Evolutionary conservation across 768 basidiomycete species (phyloP).

Genomic region (Tephrocybe sp.): DNA sequence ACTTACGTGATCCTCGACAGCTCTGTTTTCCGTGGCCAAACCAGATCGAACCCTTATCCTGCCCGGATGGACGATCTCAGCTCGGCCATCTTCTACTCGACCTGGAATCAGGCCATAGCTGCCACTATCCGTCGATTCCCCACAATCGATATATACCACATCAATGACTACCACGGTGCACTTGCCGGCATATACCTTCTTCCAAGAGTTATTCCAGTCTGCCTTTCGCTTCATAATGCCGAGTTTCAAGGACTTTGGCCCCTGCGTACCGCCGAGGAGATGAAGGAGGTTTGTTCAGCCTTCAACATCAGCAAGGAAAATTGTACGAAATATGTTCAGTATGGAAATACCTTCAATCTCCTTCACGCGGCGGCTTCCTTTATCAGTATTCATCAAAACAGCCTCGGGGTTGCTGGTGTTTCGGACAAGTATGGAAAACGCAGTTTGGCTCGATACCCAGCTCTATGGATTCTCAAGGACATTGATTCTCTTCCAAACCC

Average conservation of each 20-base stretch:
- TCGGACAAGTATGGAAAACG: slow-evolving; percentile 98
- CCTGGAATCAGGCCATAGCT: slow-evolving; percentile 96
- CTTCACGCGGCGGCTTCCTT: slow-evolving; percentile 91
- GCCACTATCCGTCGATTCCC: slow-evolving; percentile 84
- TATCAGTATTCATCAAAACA: slow-evolving; percentile 91
- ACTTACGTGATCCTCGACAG: slow-evolving; percentile 93
- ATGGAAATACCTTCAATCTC: slow-evolving; percentile 96
- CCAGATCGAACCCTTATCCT: slow-evolving; percentile 92
- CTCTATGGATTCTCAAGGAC: slow-evolving; percentile 92
- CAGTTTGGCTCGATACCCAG: slow-evolving; percentile 94
- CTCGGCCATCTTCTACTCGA: slow-evolving; percentile 96
- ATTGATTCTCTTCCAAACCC: slow-evolving; percentile 95
- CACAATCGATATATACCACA: slow-evolving; percentile 89
- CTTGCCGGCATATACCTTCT: slow-evolving; percentile 89
- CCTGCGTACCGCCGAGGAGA: slow-evolving; percentile 92
- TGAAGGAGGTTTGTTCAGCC: slow-evolving; percentile 97
- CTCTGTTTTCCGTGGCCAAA: slow-evolving; percentile 95
- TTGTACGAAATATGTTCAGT: slow-evolving; percentile 96
- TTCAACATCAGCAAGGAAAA: slow-evolving; percentile 96
- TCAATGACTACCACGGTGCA: slow-evolving; percentile 97
- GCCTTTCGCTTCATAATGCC: slow-evolving; percentile 92
- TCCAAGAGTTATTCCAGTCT: slow-evolving; percentile 86
- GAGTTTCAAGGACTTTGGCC: slow-evolving; percentile 98
- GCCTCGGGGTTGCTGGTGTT: slow-evolving; percentile 90
- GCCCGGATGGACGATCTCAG: slow-evolving; percentile 96